Percentiles rank a stretch among this genome's conserved stretches.
phyloP scores from a whole-genome alignment of 179 eudicot genomes.

The Heliamphora pulchella region DNA sequence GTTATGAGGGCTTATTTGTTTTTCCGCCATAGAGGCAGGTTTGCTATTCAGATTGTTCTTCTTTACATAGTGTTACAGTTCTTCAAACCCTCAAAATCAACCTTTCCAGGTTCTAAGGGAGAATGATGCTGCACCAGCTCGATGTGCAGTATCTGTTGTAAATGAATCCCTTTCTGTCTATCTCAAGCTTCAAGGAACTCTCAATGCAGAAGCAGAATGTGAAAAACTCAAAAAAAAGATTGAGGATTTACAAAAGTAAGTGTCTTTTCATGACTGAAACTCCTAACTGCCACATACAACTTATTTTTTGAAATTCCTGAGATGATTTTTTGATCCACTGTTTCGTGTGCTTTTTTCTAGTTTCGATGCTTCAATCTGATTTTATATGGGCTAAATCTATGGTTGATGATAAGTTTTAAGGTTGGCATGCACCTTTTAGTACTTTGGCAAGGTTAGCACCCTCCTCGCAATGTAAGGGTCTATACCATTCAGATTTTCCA shows the following conservation, averaged over 20 bases:
- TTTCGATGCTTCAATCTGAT: too few relatives aligned
- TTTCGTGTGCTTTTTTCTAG: too few relatives aligned
- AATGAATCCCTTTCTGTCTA: slow-evolving; percentile 58
- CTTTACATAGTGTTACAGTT: not conserved
- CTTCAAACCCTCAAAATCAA: not conserved
- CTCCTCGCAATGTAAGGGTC: too few relatives aligned
- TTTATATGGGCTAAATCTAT: too few relatives aligned
- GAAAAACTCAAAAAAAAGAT: slow-evolving; percentile 58
- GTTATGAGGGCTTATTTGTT: not conserved
- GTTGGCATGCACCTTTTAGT: too few relatives aligned
- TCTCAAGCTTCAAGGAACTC: slow-evolving; percentile 47
- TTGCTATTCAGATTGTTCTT: not conserved
- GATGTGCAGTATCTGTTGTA: slow-evolving; percentile 58
- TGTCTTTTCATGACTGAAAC: not conserved
- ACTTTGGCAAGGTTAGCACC: too few relatives aligned
- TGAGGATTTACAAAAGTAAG: slow-evolving; percentile 67
- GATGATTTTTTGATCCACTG: too few relatives aligned
- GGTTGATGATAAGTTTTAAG: too few relatives aligned
- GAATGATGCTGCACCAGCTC: slow-evolving; percentile 54
- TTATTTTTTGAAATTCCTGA: not conserved
- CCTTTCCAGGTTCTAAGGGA: slow-evolving; percentile 43
- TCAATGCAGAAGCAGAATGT: slow-evolving; percentile 64
- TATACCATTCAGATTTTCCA: too few relatives aligned
- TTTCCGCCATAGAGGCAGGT: not conserved
- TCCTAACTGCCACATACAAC: not conserved